These are phyloP conservation scores for Cairneyella variabilis DNA, from an alignment of 495 filamentous ascomycete species.

Conservation along the genomic window DNA sequence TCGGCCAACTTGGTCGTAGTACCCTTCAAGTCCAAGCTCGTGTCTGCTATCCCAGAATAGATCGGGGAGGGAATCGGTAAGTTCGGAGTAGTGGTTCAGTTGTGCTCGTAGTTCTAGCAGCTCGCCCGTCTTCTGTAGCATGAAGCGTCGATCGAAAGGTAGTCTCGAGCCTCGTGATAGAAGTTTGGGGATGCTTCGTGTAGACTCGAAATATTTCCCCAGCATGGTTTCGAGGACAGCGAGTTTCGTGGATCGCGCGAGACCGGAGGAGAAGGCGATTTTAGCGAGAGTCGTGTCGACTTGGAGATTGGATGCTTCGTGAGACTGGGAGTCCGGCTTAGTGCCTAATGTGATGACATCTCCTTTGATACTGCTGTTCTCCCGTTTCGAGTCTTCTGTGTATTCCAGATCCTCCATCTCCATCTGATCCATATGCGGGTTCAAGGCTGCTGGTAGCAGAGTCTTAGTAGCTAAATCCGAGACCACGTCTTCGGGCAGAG, in stretches of 20 bases:
- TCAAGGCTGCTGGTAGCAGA: slow-evolving; percentile 68
- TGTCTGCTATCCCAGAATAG: slow-evolving; percentile 93
- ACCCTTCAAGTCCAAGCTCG: slow-evolving; percentile 78
- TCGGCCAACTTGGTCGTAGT: slow-evolving; percentile 89
- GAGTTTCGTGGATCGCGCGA: slow-evolving; percentile 93
- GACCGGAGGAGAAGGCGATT: slow-evolving; percentile 91
- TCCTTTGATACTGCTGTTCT: slow-evolving; percentile 76
- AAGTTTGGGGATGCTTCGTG: slow-evolving; percentile 69
- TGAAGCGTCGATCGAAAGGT: slow-evolving; percentile 70
- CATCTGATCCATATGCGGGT: slow-evolving; percentile 61
- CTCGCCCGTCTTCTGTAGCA: slow-evolving; percentile 90
- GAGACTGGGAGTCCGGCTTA: slow-evolving; percentile 38
- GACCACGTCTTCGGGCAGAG: slow-evolving; percentile 66
- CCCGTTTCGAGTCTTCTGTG: slow-evolving; percentile 66
- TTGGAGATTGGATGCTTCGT: slow-evolving; percentile 27
- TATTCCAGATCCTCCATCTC: slow-evolving; percentile 94
- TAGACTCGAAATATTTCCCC: slow-evolving; percentile 78
- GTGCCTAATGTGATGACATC: slow-evolving; percentile 90
- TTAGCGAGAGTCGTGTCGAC: slow-evolving; percentile 84
- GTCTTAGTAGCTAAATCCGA: slow-evolving; percentile 68
- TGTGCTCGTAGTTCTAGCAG: slow-evolving; percentile 87
- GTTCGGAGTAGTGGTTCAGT: slow-evolving; percentile 92
- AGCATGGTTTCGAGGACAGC: slow-evolving; percentile 89
- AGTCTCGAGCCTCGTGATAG: slow-evolving; percentile 61
- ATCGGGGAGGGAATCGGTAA: slow-evolving; percentile 92